Conservation (phyloP, 176 grass and related monocot genomes). For the Urochloa ruziziensis region DNA sequence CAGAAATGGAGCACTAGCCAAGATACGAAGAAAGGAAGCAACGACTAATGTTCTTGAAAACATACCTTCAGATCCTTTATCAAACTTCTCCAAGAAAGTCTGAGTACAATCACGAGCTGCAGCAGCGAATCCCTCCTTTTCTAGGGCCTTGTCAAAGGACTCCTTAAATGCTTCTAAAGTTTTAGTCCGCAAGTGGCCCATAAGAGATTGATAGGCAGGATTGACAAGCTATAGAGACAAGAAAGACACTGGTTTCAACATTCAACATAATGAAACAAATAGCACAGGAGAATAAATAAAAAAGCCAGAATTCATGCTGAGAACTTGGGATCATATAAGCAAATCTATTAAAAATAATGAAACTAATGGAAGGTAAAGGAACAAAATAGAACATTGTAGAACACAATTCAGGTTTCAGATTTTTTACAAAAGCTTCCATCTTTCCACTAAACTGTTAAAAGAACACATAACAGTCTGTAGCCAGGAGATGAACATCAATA, state of each 20-base stretch:
- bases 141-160: conserved; percentile 74
- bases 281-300: conserved; percentile 7
- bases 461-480: neutral
- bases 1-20: neutral
- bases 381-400: neutral
- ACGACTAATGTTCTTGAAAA: conserved; percentile 5
- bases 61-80: conserved; percentile 90
- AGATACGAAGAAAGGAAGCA: neutral
- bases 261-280: neutral
- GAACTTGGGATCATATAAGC: neutral
- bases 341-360: neutral
- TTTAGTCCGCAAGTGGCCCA: conserved; percentile 78
- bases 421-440: neutral
- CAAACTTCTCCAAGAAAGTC: conserved; percentile 74
- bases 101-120: conserved; percentile 58
- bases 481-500: neutral
- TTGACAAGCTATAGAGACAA: conserved; percentile 70
- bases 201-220: conserved; percentile 85
- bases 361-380: neutral
- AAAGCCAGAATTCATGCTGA: neutral
- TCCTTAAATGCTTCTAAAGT: conserved; percentile 79
- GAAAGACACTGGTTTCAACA: conserved; percentile 18
- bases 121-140: conserved; percentile 76
- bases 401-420: neutral
- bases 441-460: neutral